Conservation (phyloP, 1,284 basidiomycete species). For the Irpex rosettiformis region DNA sequence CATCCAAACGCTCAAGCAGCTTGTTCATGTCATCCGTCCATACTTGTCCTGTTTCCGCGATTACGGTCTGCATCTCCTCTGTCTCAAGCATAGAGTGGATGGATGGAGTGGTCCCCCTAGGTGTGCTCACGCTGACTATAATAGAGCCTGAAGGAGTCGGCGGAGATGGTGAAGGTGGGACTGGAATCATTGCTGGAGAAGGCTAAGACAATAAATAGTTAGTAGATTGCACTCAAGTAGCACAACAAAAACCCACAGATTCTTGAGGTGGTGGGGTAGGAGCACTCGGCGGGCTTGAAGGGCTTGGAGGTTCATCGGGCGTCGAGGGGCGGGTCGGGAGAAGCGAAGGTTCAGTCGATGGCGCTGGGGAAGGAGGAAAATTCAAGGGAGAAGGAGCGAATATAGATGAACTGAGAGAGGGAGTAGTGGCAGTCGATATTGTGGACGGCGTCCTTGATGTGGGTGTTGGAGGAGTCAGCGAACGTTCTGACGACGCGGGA, state of each 20-base stretch:
- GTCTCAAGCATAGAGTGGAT: slow-evolving; percentile 54
- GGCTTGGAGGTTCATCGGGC: not conserved
- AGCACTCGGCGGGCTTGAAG: too few species aligned
- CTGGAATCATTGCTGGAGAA: slow-evolving; percentile 32
- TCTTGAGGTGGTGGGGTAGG: slow-evolving; percentile 21
- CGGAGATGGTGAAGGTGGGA: slow-evolving; percentile 35
- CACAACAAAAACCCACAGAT: slow-evolving; percentile 32
- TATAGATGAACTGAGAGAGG: slow-evolving; percentile 36
- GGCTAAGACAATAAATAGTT: slow-evolving; percentile 18
- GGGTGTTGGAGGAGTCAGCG: slow-evolving; percentile 21
- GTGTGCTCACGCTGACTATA: slow-evolving; percentile 61
- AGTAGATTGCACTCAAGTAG: slow-evolving; percentile 10
- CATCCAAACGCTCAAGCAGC: slow-evolving; percentile 61
- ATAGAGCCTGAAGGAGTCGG: slow-evolving; percentile 40
- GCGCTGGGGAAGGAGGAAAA: slow-evolving; percentile 20
- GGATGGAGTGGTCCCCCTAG: slow-evolving; percentile 55
- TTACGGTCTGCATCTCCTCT: slow-evolving; percentile 17
- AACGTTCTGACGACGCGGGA: slow-evolving; percentile 19
- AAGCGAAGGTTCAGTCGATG: not conserved
- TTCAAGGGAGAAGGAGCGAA: slow-evolving; percentile 34
- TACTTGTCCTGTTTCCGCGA: slow-evolving; percentile 37
- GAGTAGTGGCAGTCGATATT: slow-evolving; percentile 37
- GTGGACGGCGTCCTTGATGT: slow-evolving; percentile 36
- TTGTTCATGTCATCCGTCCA: slow-evolving; percentile 65
- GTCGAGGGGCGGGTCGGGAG: slow-evolving; percentile 25